These are phyloP conservation scores for Apiotrichum mycotoxinovorans DNA, from an alignment of 1,284 basidiomycete genomes.

Conservation along the genomic window DNA sequence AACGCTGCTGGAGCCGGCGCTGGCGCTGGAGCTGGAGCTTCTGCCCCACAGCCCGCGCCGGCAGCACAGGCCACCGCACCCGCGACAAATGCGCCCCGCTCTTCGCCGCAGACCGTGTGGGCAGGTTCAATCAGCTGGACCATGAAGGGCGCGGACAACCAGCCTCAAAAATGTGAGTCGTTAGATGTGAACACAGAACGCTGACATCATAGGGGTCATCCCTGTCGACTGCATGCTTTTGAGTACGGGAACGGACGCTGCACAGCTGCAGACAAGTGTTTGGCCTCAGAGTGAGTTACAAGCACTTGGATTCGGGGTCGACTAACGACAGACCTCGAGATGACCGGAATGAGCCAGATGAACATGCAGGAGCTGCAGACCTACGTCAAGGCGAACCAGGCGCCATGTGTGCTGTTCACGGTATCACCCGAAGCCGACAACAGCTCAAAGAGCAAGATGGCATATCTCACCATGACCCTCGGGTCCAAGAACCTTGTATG, in stretches of 20 bases:
- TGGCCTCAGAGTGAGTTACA: slow-evolving; percentile 20
- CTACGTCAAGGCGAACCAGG: slow-evolving; percentile 19
- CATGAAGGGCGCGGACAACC: slow-evolving; percentile 12
- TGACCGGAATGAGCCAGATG: slow-evolving; percentile 16
- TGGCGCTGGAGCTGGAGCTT: too few species aligned
- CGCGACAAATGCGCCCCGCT: not conserved
- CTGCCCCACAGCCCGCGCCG: not conserved
- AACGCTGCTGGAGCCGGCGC: not conserved
- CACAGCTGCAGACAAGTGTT: slow-evolving; percentile 7
- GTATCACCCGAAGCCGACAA: slow-evolving; percentile 7
- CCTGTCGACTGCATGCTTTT: slow-evolving; percentile 18
- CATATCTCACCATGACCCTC: slow-evolving; percentile 15
- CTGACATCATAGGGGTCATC: slow-evolving; percentile 14
- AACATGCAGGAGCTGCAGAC: slow-evolving; percentile 19
- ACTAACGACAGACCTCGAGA: slow-evolving; percentile 13
- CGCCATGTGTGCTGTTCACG: slow-evolving; percentile 21
- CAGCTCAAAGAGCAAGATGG: slow-evolving; percentile 13
- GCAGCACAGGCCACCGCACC: not conserved
- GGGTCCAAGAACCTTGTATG: slow-evolving; percentile 13
- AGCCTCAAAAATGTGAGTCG: slow-evolving; percentile 9
- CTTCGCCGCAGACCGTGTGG: slow-evolving; percentile 11
- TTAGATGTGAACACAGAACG: not conserved
- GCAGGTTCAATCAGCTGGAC: slow-evolving; percentile 18
- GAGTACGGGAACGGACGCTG: not conserved
- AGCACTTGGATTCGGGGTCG: too few species aligned